These are phyloP conservation scores for Cymbidium sinense DNA, from an alignment of 106 monocot species.

Conservation along the genomic window DNA sequence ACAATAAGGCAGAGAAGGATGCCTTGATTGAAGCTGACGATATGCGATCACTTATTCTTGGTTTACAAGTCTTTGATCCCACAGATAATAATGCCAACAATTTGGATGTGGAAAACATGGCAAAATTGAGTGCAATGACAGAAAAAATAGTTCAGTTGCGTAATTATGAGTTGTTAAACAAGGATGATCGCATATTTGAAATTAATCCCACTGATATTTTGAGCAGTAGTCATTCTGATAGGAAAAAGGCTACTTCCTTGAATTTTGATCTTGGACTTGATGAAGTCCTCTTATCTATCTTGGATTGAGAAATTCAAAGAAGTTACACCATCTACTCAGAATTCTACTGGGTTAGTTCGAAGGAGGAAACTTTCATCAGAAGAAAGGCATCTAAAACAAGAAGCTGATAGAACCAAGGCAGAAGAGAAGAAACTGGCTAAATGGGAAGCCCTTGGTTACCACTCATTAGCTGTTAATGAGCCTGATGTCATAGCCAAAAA, in stretches of 20 bases:
- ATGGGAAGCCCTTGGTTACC: slow-evolving; percentile 86
- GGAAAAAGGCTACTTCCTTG: slow-evolving; percentile 15
- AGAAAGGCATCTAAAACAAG: slow-evolving; percentile 33
- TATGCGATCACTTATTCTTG: slow-evolving; percentile 77
- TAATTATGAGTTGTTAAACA: slow-evolving; percentile 21
- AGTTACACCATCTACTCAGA: slow-evolving; percentile 33
- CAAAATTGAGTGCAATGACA: slow-evolving; percentile 53
- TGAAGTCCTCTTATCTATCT: slow-evolving; percentile 65
- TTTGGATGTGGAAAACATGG: slow-evolving; percentile 30
- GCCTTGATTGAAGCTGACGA: slow-evolving; percentile 38
- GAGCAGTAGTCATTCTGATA: slow-evolving; percentile 5
- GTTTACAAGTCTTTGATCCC: slow-evolving; percentile 72
- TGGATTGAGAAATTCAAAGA: slow-evolving; percentile 95
- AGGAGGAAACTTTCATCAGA: slow-evolving; percentile 33
- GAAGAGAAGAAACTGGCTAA: slow-evolving; percentile 72
- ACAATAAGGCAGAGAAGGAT: slow-evolving; percentile 26
- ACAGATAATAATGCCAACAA: slow-evolving; percentile 21
- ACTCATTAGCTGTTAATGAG: slow-evolving; percentile 56
- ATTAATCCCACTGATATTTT: slow-evolving; percentile 39
- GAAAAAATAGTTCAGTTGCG: slow-evolving; percentile 65
- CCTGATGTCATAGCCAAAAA: slow-evolving; percentile 26
- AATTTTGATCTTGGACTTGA: slow-evolving; percentile 56
- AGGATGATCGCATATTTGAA: slow-evolving; percentile 56
- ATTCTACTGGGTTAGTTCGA: slow-evolving; percentile 17
- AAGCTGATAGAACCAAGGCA: slow-evolving; percentile 50